Base-by-base conservation (phyloP, 495 filamentous ascomycete species). In the Aspergillus indologenus region DNA sequence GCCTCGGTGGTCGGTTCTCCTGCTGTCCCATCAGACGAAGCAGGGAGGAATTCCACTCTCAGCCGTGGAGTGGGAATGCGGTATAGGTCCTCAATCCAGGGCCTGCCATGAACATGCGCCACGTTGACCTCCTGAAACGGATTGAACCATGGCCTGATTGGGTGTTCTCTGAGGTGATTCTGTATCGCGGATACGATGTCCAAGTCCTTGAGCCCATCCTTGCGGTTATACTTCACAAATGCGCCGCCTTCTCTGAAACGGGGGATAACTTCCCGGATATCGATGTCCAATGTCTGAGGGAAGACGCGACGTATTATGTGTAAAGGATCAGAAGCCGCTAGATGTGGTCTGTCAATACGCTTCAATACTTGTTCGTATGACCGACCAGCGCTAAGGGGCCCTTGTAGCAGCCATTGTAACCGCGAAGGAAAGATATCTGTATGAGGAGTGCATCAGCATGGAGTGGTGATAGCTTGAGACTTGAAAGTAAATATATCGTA, bases 51-150 rank as follows among this genome's bases (percentile, higher is more conserved):
- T 68, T 98, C 94, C 40, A 97, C 85, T 58, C 81, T 87, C 44
- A 98, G 59, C 45, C 84, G 82, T 24, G 77, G 73, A 56, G 86
- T 91, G 3, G 94, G 94, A 21, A 90, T 85, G 11, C 92, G 85
- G 62, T 89, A 88, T 3, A 98, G 75, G 72, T 98, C 94, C 65
- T 98, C 94, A 19, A 98, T 78, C 94, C 94, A 98, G 0, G 94
- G 94, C n/a, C 82, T 81, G 12, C 94, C 94, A 18, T 81, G 72
- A 11, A 98, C 95, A 9, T 88, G 74, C 45, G 83, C 82, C 5
- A 85, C 81, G 34, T 81, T 82, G 54, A 93, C 86, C 20, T 78
- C 71, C n/a, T 82, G 79, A 51, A 95, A 87, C 1, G 92, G 92
- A 59, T 86, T 93, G 75, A 91, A 96, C 87, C 91, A 92, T 26